phyloP scores from a whole-genome alignment of 2,329 filamentous ascomycete genomes.

The Lasiodiplodia hormozganensis region DNA sequence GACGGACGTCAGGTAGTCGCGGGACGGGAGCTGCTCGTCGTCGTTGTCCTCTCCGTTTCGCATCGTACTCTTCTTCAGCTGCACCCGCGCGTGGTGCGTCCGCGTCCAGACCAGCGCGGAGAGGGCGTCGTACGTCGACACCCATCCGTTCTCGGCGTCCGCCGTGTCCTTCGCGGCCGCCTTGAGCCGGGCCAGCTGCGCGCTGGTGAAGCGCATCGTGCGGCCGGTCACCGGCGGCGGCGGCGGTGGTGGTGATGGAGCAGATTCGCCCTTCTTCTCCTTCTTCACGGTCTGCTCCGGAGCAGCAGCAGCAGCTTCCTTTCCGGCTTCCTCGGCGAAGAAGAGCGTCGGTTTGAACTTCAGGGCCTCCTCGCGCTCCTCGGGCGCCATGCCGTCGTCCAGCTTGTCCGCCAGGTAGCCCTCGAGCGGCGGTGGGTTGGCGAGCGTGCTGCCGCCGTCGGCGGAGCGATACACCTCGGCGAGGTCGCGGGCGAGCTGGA shows the following conservation, averaged over 20 bases:
- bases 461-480: not conserved
- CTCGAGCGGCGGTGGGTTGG: not conserved
- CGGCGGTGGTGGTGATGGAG: not conserved
- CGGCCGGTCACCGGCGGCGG: not conserved
- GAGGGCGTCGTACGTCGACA: slow-evolving; percentile 20
- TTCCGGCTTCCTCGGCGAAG: not conserved
- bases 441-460: not conserved
- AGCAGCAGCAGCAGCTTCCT: not conserved
- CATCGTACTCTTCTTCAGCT: not conserved
- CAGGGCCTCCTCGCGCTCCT: not conserved
- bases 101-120: slow-evolving; percentile 14
- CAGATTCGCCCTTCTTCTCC: too few relatives aligned
- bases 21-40: not conserved
- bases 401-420: not conserved
- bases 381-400: not conserved
- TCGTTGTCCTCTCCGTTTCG: not conserved
- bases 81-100: not conserved
- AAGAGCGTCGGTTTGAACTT: not conserved
- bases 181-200: not conserved
- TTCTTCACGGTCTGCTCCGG: not conserved
- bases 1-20: slow-evolving; percentile 10
- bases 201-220: not conserved
- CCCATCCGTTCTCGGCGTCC: not conserved
- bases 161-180: not conserved
- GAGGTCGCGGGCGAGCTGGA: slow-evolving; percentile 11